Conservation (phyloP, 305 asterid species). For the Fraxinus xanthoxyloides region DNA sequence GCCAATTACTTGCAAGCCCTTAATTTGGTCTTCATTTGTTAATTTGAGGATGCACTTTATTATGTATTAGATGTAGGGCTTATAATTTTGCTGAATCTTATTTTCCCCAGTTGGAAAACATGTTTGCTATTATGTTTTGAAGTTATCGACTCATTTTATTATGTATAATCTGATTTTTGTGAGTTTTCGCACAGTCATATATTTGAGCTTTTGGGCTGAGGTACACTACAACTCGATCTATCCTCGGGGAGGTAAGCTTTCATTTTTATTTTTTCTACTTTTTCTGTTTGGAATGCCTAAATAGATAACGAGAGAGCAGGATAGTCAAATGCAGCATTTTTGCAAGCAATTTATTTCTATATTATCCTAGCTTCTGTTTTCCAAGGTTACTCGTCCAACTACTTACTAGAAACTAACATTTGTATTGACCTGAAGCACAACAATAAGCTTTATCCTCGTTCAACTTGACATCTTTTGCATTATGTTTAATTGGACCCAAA, state of each 20-base stretch:
- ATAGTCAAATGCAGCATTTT: neutral
- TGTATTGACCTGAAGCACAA: neutral
- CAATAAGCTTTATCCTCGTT: neutral
- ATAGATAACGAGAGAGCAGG: neutral
- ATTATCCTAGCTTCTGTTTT: neutral
- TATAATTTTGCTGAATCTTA: neutral
- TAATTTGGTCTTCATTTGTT: neutral
- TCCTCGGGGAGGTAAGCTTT: slow-evolving; percentile 70
- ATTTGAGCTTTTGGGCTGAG: slow-evolving; percentile 96
- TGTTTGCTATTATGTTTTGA: neutral
- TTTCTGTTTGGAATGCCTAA: neutral
- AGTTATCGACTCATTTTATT: slow-evolving; percentile 3
- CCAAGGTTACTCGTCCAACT: neutral
- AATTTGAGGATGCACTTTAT: neutral
- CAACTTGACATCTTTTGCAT: neutral
- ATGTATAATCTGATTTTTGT: neutral
- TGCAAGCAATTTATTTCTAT: neutral
- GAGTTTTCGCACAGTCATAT: slow-evolving; percentile 49
- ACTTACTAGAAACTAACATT: neutral
- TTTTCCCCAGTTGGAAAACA: neutral
- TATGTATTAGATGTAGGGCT: neutral
- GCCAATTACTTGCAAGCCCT: neutral
- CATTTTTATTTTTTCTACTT: neutral
- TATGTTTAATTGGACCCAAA: neutral
- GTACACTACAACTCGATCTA: slow-evolving; percentile 96